Evolutionary conservation across 202 grass and related monocot genomes (phyloP), one percentile per base, ranked within the genome.

Genomic region (Musa balbisiana): DNA sequence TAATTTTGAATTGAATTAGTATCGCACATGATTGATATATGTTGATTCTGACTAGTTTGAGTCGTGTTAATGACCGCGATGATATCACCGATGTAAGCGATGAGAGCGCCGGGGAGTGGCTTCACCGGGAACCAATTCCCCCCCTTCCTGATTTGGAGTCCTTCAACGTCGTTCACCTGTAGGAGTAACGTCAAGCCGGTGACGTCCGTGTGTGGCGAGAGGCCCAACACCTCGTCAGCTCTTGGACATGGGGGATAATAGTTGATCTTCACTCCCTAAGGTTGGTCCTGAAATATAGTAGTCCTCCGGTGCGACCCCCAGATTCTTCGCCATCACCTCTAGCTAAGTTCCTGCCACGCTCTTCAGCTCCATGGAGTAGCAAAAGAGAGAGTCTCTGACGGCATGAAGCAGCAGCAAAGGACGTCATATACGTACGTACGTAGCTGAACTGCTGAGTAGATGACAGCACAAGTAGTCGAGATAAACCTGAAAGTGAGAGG

Each of bases 401-500:
- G 3, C 5, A 56, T 29, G 17, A 29, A 23, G 23, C 23, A 21
- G 2, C 2, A 21, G 10, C 16, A 24, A 33, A 33, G 29, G 29
- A 33, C 29, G 29, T 2, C 67, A 43, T 50, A 10, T 69, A 43
- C 2, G 2, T 23, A 23, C 1, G 29, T 33, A 33, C 3, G 29
- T 5, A 33, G 29, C 29, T 33, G 21, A 63, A 63, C 9, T 0
- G n/a, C 1, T 13, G 3, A 27, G 21, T 22, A 71, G 49, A 12
- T 19, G n/a, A 21, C 3, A 52, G 11, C 11, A 10, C 3, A 23
- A 1, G 11, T 1, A 33, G 21, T 22, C 11, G n/a, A 53, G 13
- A 19, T 27, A 16, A 27, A 93, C 88, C 92, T 90, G 81, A 92
- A 92, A 8, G 85, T 80, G 11, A 73, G 11, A 65, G 85, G 85